These are phyloP conservation scores for Cantharellus anzutake DNA, from an alignment of 768 basidiomycete genomes.

Conservation along the genomic window DNA sequence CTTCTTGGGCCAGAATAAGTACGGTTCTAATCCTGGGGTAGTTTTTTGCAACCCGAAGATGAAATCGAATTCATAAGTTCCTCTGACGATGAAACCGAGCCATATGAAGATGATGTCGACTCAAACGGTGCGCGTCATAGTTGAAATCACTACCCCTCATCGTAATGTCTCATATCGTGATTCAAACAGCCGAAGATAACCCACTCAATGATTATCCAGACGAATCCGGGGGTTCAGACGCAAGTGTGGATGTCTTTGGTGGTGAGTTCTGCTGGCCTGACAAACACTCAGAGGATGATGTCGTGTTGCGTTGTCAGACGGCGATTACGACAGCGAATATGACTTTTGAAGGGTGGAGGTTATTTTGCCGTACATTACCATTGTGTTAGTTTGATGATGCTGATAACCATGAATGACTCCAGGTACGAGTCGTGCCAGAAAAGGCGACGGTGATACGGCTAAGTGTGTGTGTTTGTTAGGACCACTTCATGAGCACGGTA, in stretches of 20 bases:
- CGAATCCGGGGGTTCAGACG: neutral
- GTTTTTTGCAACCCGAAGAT: neutral
- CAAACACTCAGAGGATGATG: too few relatives aligned
- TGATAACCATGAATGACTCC: too few relatives aligned
- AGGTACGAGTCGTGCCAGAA: too few relatives aligned
- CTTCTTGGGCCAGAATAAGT: neutral
- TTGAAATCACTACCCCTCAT: neutral
- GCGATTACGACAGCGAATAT: too few relatives aligned
- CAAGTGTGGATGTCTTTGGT: neutral
- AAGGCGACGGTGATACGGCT: too few relatives aligned
- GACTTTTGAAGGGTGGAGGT: too few relatives aligned
- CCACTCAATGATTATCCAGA: constrained; percentile 1
- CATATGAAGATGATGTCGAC: neutral
- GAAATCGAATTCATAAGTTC: neutral
- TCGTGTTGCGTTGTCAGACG: too few relatives aligned
- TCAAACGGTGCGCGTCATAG: neutral
- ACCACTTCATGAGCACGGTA: too few relatives aligned
- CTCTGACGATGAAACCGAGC: neutral
- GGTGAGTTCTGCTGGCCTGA: too few relatives aligned
- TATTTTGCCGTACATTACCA: too few relatives aligned
- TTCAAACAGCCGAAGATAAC: neutral
- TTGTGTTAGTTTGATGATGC: too few relatives aligned
- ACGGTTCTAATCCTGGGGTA: neutral
- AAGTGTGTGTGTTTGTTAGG: too few relatives aligned
- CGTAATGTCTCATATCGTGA: neutral